Base-by-base conservation (phyloP, 176 grass and related monocot species). In the Puccinellia tenuiflora region DNA sequence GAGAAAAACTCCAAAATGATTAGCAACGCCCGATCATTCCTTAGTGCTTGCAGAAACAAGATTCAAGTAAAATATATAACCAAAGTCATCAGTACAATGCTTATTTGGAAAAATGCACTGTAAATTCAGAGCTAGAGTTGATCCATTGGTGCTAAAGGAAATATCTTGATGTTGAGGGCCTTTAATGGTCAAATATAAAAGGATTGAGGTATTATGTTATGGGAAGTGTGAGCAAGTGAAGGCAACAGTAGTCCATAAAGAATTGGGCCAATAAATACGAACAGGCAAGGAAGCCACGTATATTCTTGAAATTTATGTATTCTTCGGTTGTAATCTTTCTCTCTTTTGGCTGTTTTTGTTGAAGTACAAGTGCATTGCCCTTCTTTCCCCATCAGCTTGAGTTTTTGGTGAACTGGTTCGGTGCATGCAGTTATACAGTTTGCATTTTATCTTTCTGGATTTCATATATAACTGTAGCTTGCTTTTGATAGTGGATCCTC, bases 1-100 rank as follows among this genome's bases (percentile, higher is more conserved):
- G 76, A 74, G 77, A 85, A 79, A 16, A 76, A 70, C 59, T 77
- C 72, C 30, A 46, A 85, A 77, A 89, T 25, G 16, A 80, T 86
- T 61, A 71, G 70, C 81, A 4, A 37, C 15, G 35, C 75, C 17
- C 5, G 5, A 75, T 75, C 31, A 78, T 79, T 51, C 4, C 4
- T 46, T 14, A 60, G 16, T 67, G n/a, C 60, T 83, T 86, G 72
- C 43, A 83, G 45, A 79, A 68, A 83, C 45, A 78, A 86, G 9
- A 56, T 6, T 42, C 38, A 18, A 56, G 12, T 30, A 66, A 53
- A 51, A 4, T 7, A 75, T 28, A 33, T 26, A 55, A 21, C 53
- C 1, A 84, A 40, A 79, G 13, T 29, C 54, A 86, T 56, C 29
- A 3, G 16, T 43, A 78, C 0, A 28, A 70, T 61, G 26, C 15